Evolutionary conservation across 371 early-diverging fungal genomes (phyloP).

Genomic region (Apophysomyces sp.): DNA sequence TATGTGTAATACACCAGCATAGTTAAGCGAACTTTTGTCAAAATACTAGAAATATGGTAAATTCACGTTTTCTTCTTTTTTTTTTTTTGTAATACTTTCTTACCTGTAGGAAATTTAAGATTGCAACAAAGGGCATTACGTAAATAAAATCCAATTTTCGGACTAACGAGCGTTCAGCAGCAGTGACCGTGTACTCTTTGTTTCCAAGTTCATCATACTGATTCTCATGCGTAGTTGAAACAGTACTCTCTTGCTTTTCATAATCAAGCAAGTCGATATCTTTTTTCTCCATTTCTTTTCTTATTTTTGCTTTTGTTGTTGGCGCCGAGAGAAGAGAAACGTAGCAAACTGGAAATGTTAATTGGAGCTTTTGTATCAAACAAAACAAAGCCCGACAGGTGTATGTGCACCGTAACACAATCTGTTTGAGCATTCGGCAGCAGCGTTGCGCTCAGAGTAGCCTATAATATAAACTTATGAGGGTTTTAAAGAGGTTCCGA

Average conservation of each 20-base stretch:
- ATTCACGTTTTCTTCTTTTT: neutral
- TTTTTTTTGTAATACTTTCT: too few species aligned
- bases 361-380: neutral
- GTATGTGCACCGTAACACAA: neutral
- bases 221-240: neutral
- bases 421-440: neutral
- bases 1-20: constrained; percentile 14
- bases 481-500: too few species aligned
- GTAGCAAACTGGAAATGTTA: neutral
- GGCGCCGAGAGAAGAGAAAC: neutral
- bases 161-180: constrained; percentile 14
- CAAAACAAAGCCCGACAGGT: neutral
- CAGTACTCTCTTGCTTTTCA: neutral
- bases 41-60: constrained; percentile 7
- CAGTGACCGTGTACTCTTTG: neutral
- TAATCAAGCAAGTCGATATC: neutral
- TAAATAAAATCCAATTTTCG: constrained; percentile 27
- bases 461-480: too few species aligned
- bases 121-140: constrained; percentile 29
- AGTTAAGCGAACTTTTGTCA: constrained; percentile 18
- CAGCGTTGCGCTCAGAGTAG: too few species aligned
- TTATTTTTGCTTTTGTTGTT: neutral
- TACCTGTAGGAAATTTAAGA: constrained; percentile 31
- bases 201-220: neutral
- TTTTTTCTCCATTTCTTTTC: neutral